phyloP scores from a whole-genome alignment of 2,329 filamentous ascomycete species.

The Shiraia bambusicola region DNA sequence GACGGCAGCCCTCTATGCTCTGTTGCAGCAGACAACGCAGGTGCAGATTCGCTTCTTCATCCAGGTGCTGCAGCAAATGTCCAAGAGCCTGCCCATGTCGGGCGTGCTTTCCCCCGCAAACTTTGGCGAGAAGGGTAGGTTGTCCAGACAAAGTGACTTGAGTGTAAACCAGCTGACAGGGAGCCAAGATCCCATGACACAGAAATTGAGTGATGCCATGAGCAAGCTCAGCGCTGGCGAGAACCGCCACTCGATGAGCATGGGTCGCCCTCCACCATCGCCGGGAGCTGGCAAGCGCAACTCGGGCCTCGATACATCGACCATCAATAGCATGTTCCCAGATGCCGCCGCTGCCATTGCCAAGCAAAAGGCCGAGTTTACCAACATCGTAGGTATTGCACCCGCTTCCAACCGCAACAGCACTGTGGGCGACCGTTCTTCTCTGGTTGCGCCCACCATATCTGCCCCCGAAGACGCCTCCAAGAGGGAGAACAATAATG shows the following conservation, averaged over 20 bases:
- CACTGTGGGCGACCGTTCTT: conserved; percentile 72
- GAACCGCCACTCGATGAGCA: conserved; percentile 78
- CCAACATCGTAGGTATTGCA: conserved; percentile 87
- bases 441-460: conserved; percentile 73
- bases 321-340: conserved; percentile 98
- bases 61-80: conserved; percentile 98
- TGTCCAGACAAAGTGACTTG: background rate
- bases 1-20: conserved; percentile 90
- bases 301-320: conserved; percentile 88
- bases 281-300: conserved; percentile 75
- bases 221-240: conserved; percentile 87
- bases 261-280: conserved; percentile 71
- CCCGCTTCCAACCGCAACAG: conserved; percentile 94
- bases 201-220: conserved; percentile 94
- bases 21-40: conserved; percentile 97
- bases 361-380: conserved; percentile 96
- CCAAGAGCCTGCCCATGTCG: conserved; percentile 96
- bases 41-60: conserved; percentile 99
- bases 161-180: conserved; percentile 21
- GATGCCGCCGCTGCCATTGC: conserved; percentile 98
- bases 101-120: conserved; percentile 91
- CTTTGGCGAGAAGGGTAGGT: conserved; percentile 85
- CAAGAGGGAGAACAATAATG: conserved; percentile 59
- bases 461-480: conserved; percentile 65
- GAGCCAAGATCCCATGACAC: conserved; percentile 86